A percentile compares a stretch with the other conserved stretches of the same genome.
phyloP scores from a whole-genome alignment of 2,329 filamentous ascomycete species.

The Botrytis hyacinthi region DNA sequence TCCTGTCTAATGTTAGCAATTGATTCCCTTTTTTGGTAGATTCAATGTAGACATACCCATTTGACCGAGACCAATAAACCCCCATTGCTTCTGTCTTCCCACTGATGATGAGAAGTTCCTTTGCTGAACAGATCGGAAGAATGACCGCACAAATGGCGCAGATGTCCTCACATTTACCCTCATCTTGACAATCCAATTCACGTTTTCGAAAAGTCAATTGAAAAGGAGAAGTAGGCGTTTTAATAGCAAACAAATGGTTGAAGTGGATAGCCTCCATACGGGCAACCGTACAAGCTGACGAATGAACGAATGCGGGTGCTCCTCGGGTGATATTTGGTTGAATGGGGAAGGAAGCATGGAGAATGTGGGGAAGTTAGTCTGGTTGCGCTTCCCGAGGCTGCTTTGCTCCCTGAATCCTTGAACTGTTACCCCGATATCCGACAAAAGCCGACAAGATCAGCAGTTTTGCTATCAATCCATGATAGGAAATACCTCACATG shows the following conservation, averaged over 20 bases:
- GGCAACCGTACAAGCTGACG: neutral
- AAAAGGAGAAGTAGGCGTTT: neutral
- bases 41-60: constrained; percentile 50
- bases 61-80: constrained; percentile 58
- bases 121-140: constrained; percentile 28
- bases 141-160: constrained; percentile 29
- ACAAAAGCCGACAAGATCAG: constrained; percentile 10
- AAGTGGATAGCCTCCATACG: neutral
- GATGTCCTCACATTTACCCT: constrained; percentile 31
- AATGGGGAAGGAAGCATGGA: constrained; percentile 8
- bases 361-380: constrained; percentile 19
- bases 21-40: constrained; percentile 18
- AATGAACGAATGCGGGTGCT: neutral
- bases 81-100: constrained; percentile 51
- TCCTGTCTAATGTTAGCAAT: constrained; percentile 45
- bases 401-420: neutral
- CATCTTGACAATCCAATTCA: constrained; percentile 28
- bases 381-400: neutral
- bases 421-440: constrained; percentile 14
- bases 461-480: constrained; percentile 10
- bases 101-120: constrained; percentile 47
- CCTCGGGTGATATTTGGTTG: neutral
- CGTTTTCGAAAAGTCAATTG: neutral
- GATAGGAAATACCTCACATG: constrained; percentile 10
- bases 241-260: neutral